Base-by-base conservation (phyloP, 1,139 yeast genomes). In the Yamadazyma spencermartinsiae region DNA sequence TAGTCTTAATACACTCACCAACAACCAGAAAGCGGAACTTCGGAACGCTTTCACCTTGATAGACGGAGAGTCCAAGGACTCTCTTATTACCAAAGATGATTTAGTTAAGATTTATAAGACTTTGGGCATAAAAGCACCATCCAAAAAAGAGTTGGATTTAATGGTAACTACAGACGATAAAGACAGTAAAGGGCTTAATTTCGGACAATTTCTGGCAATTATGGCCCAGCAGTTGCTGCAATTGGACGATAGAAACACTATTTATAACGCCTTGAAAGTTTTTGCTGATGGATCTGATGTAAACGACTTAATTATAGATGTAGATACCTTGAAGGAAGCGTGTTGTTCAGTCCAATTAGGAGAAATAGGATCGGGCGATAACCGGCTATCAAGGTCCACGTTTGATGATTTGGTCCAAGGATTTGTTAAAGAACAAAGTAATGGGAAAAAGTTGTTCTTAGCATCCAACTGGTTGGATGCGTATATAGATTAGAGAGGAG, bases 51-150 rank as follows among this genome's bases (percentile, higher is more conserved):
- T 77, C 52, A 69, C 76, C 10, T 60, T 88, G 49, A 78, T 90
- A n/a, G 98, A 90, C 54, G 86, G 86, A 27, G 94, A 89, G 25
- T 64, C 74, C 44, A 81, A 86, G 27, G 92, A 88, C 51, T 88
- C 92, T 1, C 55, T 62, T 8, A 79, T 90, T 34, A 68, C 84
- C 1, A 58, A 65, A 18, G 65, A 65, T 1, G 96, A 90, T 56
- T 55, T 90, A 45, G 64, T 65, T 30, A 72, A 74, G 28, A 68
- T 86, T 42, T 74, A 82, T 49, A 66, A 74, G 20, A 53, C 80
- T 63, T 37, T 72, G 65, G 64, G 88, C 1, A 41, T 67, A 30
- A 54, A 55, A 60, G 52, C 62, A 3, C 79, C 80, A 2, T 42
- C 60, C 9, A 64, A 70, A 11, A 60, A 60, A 0, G 75, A 78